Conservation (phyloP, 2,329 filamentous ascomycete species). For the Epichloe festucae region DNA sequence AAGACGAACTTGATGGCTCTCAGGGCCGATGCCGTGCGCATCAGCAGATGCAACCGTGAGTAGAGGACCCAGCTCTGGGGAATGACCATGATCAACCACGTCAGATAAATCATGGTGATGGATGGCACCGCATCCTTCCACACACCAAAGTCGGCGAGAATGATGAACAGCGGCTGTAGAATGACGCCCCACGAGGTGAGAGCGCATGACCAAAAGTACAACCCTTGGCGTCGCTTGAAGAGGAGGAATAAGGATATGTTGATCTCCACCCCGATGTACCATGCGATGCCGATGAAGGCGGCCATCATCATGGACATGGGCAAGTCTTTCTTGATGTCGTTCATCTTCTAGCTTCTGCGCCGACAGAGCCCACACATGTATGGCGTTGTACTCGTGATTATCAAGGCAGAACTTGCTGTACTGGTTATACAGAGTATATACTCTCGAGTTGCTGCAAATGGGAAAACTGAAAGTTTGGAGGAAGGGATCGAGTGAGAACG, state of each 20-base stretch:
- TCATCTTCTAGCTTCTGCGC: neutral
- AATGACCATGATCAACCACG: constrained; percentile 35
- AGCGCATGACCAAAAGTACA: constrained; percentile 23
- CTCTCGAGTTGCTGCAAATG: no score
- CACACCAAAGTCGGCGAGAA: constrained; percentile 23
- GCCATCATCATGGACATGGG: constrained; percentile 21
- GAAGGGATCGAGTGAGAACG: no score
- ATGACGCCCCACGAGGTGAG: constrained; percentile 17
- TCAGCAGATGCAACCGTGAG: constrained; percentile 45
- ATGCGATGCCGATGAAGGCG: constrained; percentile 23
- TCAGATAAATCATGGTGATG: constrained; percentile 10
- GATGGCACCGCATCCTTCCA: constrained; percentile 7
- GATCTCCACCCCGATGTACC: constrained; percentile 19
- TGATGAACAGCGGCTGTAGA: constrained; percentile 27
- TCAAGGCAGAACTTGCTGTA: no score
- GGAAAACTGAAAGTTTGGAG: no score
- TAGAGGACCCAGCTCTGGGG: constrained; percentile 45
- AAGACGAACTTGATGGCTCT: constrained; percentile 41
- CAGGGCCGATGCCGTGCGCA: constrained; percentile 33
- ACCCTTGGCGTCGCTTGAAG: constrained; percentile 16
- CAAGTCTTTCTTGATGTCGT: constrained; percentile 10
- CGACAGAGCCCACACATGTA: no score
- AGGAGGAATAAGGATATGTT: constrained; percentile 16
- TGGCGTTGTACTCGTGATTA: no score
- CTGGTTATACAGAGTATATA: no score